Evolutionary conservation across 768 basidiomycete genomes (phyloP), one percentile per base, ranked within the genome.

Genomic region (Xerocomellus chrysenteron): DNA sequence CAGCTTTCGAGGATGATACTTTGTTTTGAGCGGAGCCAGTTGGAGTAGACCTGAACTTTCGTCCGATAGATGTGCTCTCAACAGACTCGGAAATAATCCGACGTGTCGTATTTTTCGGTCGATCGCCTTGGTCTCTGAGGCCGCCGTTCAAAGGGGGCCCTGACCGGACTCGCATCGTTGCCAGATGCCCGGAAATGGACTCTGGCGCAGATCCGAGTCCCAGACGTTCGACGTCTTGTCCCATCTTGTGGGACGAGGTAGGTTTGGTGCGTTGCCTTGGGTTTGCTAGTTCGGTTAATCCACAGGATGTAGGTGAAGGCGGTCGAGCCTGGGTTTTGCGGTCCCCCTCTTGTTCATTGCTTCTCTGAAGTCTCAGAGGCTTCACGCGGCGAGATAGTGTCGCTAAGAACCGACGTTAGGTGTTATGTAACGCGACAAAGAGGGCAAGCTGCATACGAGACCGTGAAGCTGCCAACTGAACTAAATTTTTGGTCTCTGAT

Each of bases 131-230:
- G n/a, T 58, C 50, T 37, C 43, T 49, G 19, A 42, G 13, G 2
- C 17, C 47, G 4, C n/a, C 41, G 32, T 56, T 37, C 26, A 37
- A 35, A 7, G 19, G 48, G 11, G 68, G 57, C 52, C 60, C 50
- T 35, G 70, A 64, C 28, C 51, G 53, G 30, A 60, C 53, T 50
- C 63, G 66, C 45, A 60, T 61, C 17, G 60, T 43, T 37, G 62
- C 70, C 26, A 70, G 19, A 51, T 70, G 70, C 10, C 59, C 65
- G 2, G 68, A 70, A 36, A 70, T 70, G 21, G 68, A 71, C 41
- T 69, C 65, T 0, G 68, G 65, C 10, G 53, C 60, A 26, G 59
- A 36, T 24, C 67, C 67, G 16, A 61, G 58, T 24, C 61, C 59
- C 24, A 69, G 35, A 42, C 10, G 44, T 44, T 52, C 47, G 9